A percentile compares a stretch with the other conserved stretches of the same genome.
These are phyloP conservation scores for Prunus mongolica DNA, from an alignment of 306 rosid species.

Conservation along the genomic window DNA sequence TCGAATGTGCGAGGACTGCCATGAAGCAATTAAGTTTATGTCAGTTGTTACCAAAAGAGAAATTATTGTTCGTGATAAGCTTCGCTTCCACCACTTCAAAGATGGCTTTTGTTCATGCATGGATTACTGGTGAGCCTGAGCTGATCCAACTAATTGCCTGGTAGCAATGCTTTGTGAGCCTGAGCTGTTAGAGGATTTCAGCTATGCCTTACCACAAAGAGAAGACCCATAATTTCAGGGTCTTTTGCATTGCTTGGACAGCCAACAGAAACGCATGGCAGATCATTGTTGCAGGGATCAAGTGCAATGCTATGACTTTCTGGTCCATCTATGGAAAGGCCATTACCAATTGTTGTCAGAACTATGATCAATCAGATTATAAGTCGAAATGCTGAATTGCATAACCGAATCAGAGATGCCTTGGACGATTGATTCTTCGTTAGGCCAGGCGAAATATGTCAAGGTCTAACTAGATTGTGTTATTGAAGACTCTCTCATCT, in stretches of 20 bases:
- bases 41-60: conserved; percentile 61
- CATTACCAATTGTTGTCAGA: neutral
- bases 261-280: neutral
- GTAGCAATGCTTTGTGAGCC: no score
- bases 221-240: neutral
- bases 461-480: neutral
- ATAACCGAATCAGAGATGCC: neutral
- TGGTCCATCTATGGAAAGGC: neutral
- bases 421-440: neutral
- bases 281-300: neutral
- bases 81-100: conserved; percentile 79
- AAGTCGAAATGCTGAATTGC: neutral
- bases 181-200: no score
- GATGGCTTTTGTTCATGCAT: conserved; percentile 74
- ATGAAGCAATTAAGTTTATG: conserved; percentile 69
- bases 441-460: neutral
- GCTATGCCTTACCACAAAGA: neutral
- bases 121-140: conserved; percentile 64
- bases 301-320: neutral
- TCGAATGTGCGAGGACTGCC: conserved; percentile 91
- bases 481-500: no score
- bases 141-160: neutral
- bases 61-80: conserved; percentile 72
- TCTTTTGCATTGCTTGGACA: neutral
- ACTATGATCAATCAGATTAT: neutral